phyloP scores from a whole-genome alignment of 2,329 filamentous ascomycete species.

The Diaporthe aspalathi region DNA sequence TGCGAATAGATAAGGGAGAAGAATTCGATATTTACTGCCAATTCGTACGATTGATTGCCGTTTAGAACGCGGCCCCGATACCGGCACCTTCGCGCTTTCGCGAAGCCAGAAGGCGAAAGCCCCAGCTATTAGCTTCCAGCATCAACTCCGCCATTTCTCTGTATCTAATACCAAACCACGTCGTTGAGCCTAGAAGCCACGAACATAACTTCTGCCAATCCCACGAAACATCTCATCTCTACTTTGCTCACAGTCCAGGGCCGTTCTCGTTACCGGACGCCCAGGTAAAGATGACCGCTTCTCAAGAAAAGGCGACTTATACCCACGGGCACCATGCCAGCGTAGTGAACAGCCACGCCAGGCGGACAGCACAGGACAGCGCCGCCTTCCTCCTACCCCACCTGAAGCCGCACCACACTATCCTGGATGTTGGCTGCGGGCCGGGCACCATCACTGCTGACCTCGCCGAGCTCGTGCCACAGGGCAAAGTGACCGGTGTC shows the following conservation, averaged over 20 bases:
- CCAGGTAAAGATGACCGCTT: constrained; percentile 40
- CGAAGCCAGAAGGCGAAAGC: too few species aligned
- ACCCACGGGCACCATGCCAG: constrained; percentile 54
- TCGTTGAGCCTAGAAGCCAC: neutral
- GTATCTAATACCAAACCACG: too few species aligned
- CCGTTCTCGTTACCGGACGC: neutral
- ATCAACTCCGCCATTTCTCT: neutral
- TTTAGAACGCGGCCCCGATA: constrained; percentile 17
- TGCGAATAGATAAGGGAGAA: too few species aligned
- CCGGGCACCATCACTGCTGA: constrained; percentile 61
- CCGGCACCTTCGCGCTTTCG: neutral
- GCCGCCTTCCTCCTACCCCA: constrained; percentile 57
- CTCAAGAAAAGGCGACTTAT: constrained; percentile 41
- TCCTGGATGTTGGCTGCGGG: constrained; percentile 62
- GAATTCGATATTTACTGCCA: too few species aligned
- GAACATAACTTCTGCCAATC: too few species aligned
- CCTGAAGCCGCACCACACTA: constrained; percentile 51
- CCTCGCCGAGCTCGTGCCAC: constrained; percentile 53
- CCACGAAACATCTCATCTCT: too few species aligned
- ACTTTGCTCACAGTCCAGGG: too few species aligned
- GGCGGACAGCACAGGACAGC: constrained; percentile 57
- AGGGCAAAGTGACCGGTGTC: constrained; percentile 54
- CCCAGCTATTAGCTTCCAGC: too few species aligned
- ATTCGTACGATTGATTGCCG: too few species aligned
- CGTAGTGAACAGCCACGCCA: constrained; percentile 52